Evolutionary conservation across 192 early-diverging fungal genomes (phyloP), one percentile per base, ranked within the genome.

Genomic region (Backusella parvicylindrica): DNA sequence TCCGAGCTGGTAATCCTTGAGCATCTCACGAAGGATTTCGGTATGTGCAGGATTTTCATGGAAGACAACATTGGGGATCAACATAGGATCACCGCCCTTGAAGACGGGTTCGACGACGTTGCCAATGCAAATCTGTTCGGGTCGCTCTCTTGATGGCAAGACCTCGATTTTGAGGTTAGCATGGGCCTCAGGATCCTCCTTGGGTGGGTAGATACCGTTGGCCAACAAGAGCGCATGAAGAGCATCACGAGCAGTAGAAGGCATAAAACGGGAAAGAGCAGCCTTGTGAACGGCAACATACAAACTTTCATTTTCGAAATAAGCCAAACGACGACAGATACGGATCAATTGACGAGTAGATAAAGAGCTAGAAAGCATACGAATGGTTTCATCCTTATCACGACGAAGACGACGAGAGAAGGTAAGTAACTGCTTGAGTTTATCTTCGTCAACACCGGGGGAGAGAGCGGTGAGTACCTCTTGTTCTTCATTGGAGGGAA

Each of bases 291-390:
- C 86, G 13, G 89, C 77, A 16, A 82, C 77, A 73, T 91, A 84
- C 1, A 94, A 72, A 77, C 84, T 86, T 53, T 91, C 91, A 64
- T 89, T 78, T 15, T 87, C 87, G 76, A 89, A 91, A 8, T 83
- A 78, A 2, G 92, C 82, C 33, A 93, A 64, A 40, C 91, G 85
- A 56, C 87, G 86, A 63, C 90, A 88, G 50, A 92, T 90, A 49
- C 92, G 87, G 73, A 94, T 86, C 53, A 95, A 79, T 84, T 94
- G 92, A 33, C 89, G 86, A 56, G 92, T 93, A 7, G 92, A 92
- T 40, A 95, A 75, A 18, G 89, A 82, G 23, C 82, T 83, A 8
- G 89, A 86, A 9, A 91, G 72, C 5, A 85, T 78, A 63, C 87
- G 84, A 64, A 92, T 78, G 7, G 84, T 87, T 56, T 89, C 89